Percentiles rank a stretch among this genome's conserved stretches.
Evolutionary conservation across 768 basidiomycete species (phyloP).

Genomic region (Russula olivacea): DNA sequence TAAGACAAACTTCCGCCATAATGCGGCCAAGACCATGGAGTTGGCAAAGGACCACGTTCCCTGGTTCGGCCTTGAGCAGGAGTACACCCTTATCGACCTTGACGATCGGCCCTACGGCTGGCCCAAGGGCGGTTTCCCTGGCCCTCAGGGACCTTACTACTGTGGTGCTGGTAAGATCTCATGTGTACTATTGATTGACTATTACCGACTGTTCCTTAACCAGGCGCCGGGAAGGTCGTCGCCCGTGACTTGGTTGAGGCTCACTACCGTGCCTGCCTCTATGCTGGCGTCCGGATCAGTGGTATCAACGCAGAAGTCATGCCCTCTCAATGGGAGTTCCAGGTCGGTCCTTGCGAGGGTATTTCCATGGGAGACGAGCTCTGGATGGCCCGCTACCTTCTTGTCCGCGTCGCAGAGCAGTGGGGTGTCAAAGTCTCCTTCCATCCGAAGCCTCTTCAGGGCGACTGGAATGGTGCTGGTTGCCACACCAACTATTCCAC

Average conservation of each 20-base stretch:
- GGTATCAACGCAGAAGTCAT: constrained; percentile 99
- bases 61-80: constrained; percentile 99
- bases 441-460: constrained; percentile 96
- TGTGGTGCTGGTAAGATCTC: constrained; percentile 84
- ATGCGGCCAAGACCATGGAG: constrained; percentile 94
- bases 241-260: constrained; percentile 98
- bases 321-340: constrained; percentile 99
- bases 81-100: constrained; percentile 94
- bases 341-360: constrained; percentile 96
- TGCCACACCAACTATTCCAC: constrained; percentile 99
- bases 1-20: constrained; percentile 91
- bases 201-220: background rate
- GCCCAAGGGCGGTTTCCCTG: constrained; percentile 99
- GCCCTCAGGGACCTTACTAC: constrained; percentile 98
- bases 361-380: constrained; percentile 99
- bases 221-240: constrained; percentile 95
- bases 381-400: constrained; percentile 97
- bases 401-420: constrained; percentile 93
- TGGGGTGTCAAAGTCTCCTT: constrained; percentile 97
- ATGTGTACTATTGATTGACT: background rate
- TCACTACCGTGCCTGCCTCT: constrained; percentile 95
- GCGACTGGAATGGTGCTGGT: constrained; percentile 99
- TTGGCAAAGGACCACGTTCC: constrained; percentile 71
- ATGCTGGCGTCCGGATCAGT: constrained; percentile 93
- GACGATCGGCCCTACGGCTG: constrained; percentile 91